Percentiles rank a stretch among this genome's conserved stretches.
phyloP scores from a whole-genome alignment of 306 rosid genomes.

The Comarum palustre region DNA sequence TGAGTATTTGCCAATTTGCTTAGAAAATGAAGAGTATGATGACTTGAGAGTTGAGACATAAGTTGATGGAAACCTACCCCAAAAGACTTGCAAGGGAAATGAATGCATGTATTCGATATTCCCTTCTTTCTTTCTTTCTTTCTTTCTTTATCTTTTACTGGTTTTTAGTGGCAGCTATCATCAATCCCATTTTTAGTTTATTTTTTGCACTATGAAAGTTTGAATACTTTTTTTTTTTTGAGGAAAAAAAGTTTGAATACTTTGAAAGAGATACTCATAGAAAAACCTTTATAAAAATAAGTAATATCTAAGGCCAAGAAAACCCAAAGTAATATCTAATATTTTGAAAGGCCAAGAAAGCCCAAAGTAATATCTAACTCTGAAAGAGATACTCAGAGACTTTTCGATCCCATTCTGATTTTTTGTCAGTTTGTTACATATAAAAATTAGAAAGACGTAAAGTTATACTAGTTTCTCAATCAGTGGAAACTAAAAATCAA shows the following conservation, averaged over 20 bases:
- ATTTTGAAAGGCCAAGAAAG: not conserved
- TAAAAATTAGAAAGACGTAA: not conserved
- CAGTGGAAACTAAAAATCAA: not conserved
- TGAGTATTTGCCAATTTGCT: constrained; percentile 11
- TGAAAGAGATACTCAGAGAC: not conserved
- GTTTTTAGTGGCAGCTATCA: not conserved
- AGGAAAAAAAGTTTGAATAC: not conserved
- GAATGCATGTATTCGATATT: constrained; percentile 12
- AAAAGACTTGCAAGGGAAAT: not conserved
- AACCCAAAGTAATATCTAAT: not conserved
- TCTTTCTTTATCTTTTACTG: not conserved
- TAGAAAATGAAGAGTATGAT: constrained; percentile 14
- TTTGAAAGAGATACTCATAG: not conserved
- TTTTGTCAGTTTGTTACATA: not conserved
- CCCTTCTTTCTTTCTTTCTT: not conserved
- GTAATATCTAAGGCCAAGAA: not conserved
- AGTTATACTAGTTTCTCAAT: not conserved
- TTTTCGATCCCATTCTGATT: not conserved
- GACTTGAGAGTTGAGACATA: constrained; percentile 8
- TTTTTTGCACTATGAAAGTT: not conserved
- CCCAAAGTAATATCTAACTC: not conserved
- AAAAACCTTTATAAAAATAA: not conserved
- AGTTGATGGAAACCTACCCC: too few species aligned
- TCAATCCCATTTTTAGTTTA: not conserved
- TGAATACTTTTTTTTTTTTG: too few species aligned